A percentile compares a stretch with the other conserved stretches of the same genome.
phyloP scores from a whole-genome alignment of 2,329 filamentous ascomycete species.

The Colletotrichum acutatum region DNA sequence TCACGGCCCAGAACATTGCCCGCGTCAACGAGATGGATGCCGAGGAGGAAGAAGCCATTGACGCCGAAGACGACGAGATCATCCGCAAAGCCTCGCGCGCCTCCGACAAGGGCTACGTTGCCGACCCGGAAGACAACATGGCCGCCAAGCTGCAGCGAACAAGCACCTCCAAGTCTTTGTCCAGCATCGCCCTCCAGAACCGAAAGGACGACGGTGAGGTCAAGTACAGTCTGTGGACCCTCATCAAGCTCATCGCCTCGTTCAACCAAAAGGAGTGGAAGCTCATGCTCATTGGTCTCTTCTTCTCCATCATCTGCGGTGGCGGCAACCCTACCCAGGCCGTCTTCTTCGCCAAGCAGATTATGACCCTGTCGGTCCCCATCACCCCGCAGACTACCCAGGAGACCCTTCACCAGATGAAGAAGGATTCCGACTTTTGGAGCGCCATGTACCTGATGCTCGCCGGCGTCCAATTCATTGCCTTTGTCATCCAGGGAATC shows the following conservation, averaged over 20 bases:
- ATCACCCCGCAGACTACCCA: conserved; percentile 55
- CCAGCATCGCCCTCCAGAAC: conserved; percentile 75
- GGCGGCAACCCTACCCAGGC: conserved; percentile 81
- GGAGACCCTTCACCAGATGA: conserved; percentile 61
- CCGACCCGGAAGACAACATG: conserved; percentile 73
- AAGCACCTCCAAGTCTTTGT: conserved; percentile 68
- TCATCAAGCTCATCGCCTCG: conserved; percentile 81
- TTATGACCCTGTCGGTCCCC: conserved; percentile 72
- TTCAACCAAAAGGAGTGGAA: conserved; percentile 82
- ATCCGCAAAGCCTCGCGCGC: conserved; percentile 58
- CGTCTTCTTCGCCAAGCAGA: conserved; percentile 90
- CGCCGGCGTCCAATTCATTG: conserved; percentile 76
- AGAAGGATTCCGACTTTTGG: conserved; percentile 85
- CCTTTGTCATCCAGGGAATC: conserved; percentile 75
- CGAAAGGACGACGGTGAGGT: conserved; percentile 60
- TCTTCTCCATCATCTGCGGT: conserved; percentile 82
- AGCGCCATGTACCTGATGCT: conserved; percentile 89
- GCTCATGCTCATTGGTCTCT: conserved; percentile 77
- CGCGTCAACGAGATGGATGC: conserved; percentile 64
- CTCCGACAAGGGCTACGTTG: conserved; percentile 53
- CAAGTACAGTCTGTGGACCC: conserved; percentile 77
- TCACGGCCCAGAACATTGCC: conserved; percentile 87
- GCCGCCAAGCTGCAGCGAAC: conserved; percentile 66
- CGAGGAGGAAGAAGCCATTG: conserved; percentile 62
- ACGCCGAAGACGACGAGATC: conserved; percentile 61